phyloP scores from a whole-genome alignment of 73 alveolate species.

The Tetrahymena thermophila region DNA sequence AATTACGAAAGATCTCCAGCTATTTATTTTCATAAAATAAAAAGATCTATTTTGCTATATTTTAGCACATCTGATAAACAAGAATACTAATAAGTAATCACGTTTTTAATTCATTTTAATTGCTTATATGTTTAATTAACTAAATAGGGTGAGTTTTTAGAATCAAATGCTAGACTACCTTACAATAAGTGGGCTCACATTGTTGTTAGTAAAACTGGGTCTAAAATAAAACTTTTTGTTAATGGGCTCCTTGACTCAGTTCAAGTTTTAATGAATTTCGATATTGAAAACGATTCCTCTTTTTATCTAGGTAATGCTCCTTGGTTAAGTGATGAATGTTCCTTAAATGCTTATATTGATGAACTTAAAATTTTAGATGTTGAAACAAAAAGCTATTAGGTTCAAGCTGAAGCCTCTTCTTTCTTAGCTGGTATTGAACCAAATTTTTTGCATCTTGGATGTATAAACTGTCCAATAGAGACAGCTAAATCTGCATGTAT shows the following conservation, averaged over 20 bases:
- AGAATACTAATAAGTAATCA: background rate
- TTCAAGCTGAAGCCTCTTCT: conserved; percentile 53
- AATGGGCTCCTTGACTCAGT: conserved; percentile 70
- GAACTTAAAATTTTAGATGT: conserved; percentile 46
- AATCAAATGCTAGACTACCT: conserved; percentile 42
- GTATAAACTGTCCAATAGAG: conserved; percentile 49
- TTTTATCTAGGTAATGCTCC: conserved; percentile 63
- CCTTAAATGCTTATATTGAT: conserved; percentile 47
- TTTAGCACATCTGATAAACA: conserved; percentile 18
- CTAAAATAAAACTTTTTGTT: conserved; percentile 47
- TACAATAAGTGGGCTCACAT: conserved; percentile 60
- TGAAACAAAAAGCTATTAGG: conserved; percentile 46
- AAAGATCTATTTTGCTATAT: background rate
- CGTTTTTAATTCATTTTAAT: background rate
- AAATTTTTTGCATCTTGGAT: conserved; percentile 56
- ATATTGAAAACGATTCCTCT: conserved; percentile 32
- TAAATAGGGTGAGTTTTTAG: conserved; percentile 22
- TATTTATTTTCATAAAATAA: conserved; percentile 29
- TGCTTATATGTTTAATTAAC: background rate
- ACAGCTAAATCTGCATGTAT: conserved; percentile 59
- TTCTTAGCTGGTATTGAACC: conserved; percentile 61
- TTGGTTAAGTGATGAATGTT: conserved; percentile 49
- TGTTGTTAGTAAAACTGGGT: conserved; percentile 32
- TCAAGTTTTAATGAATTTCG: conserved; percentile 24
- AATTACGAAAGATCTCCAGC: conserved; percentile 28